Percentiles rank a stretch among this genome's conserved stretches.
These are phyloP conservation scores for Pugionium cornutum DNA, from an alignment of 345 rosid genomes.

Conservation along the genomic window DNA sequence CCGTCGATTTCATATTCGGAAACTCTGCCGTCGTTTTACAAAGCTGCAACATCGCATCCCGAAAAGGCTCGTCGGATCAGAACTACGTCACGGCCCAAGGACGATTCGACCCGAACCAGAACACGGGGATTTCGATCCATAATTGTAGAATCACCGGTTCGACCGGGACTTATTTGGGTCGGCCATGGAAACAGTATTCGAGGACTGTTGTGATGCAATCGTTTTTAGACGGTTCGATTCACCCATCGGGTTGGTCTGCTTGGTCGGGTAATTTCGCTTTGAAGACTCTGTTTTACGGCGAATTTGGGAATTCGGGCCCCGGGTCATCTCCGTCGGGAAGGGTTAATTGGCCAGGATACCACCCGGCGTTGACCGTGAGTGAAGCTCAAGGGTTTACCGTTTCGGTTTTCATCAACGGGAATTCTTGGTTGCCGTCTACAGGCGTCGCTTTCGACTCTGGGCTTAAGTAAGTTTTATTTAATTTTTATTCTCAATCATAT, in stretches of 20 bases:
- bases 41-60: constrained; percentile 52
- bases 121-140: constrained; percentile 61
- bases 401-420: constrained; percentile 31
- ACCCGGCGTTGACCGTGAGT: constrained; percentile 31
- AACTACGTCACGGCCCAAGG: constrained; percentile 70
- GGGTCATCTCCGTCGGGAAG: constrained; percentile 48
- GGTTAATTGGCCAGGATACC: constrained; percentile 55
- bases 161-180: constrained; percentile 54
- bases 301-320: constrained; percentile 52
- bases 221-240: constrained; percentile 45
- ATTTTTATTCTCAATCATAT: too few relatives aligned
- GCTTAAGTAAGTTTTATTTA: constrained; percentile 30
- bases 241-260: constrained; percentile 57
- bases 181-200: constrained; percentile 69
- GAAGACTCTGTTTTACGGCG: constrained; percentile 49
- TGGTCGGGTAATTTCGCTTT: constrained; percentile 45
- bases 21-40: constrained; percentile 65
- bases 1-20: constrained; percentile 72
- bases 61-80: constrained; percentile 48
- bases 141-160: constrained; percentile 51
- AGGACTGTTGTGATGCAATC: constrained; percentile 63
- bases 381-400: constrained; percentile 41
- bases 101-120: constrained; percentile 51
- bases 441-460: constrained; percentile 43
- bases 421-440: constrained; percentile 40